Base-by-base conservation (phyloP, 768 basidiomycete genomes). In the Chalciporus chontae region DNA sequence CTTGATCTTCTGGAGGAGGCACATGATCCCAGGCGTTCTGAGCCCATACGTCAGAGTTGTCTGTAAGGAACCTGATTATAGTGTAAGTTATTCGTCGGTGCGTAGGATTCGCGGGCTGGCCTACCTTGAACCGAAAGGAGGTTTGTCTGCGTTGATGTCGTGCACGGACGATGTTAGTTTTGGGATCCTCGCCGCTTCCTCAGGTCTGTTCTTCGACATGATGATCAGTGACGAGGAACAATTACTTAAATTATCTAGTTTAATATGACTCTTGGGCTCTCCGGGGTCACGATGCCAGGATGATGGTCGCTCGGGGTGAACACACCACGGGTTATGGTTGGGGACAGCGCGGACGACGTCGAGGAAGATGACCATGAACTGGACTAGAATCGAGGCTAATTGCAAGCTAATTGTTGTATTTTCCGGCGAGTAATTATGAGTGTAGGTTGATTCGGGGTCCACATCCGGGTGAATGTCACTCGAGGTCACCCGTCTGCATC, bases 1-100 rank as follows among this genome's bases (percentile, higher is more conserved):
- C 77, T 64, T 95, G 91, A 69, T 92, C 90, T 10, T 81, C 75
- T 15, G 90, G 89, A 5, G 85, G 85, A 27, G 85, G 83, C 40
- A 94, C 90, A 62, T 92, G 90, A 63, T 93, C 90, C 94, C 90
- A 94, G 1, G 90, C 91, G 60, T 93, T 93, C 53, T 91, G 85
- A 21, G 77, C 75, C 87, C 90, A 94, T 3, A 91, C 85, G 56
- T 90, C 80, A n/a, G 72, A 63, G 36, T 84, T 78, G 21, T 83
- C 73, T 40, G 77, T 84, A 34, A 91, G 75, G 63, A 87, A 88
- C 65, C 89, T 89, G 52, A 34, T 26, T 23, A 37, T 32, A 36
- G 26, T 56, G 10, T 21, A 21, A 21, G 21, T 14, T 18, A 40
- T 54, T 9, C 27, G 32, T 52, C 4, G 24, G 54, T 42, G 45